These are phyloP conservation scores for Blepharisma stoltei DNA, from an alignment of 73 alveolate genomes.

Conservation along the genomic window DNA sequence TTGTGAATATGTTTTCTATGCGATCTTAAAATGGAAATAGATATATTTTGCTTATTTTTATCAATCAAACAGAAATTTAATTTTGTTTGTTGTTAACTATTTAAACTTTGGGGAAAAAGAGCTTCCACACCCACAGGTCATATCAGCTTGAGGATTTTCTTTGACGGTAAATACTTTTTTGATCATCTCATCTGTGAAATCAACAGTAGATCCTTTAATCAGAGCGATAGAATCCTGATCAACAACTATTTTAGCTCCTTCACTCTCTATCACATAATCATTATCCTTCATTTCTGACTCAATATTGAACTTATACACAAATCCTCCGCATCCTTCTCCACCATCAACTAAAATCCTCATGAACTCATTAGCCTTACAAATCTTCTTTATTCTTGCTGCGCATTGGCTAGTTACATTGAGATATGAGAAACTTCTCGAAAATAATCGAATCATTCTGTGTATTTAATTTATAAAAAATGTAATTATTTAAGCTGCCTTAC, in stretches of 20 bases:
- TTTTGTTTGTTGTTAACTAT: neutral
- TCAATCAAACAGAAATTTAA: too few species aligned
- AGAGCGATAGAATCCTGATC: conserved; percentile 36
- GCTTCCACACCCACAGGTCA: conserved; percentile 55
- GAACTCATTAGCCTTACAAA: neutral
- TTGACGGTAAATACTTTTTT: conserved; percentile 37
- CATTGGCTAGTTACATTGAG: conserved; percentile 8
- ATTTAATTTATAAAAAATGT: too few species aligned
- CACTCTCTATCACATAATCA: conserved; percentile 31
- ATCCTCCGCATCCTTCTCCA: conserved; percentile 26
- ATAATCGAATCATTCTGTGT: too few species aligned
- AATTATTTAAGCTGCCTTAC: too few species aligned
- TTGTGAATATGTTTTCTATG: too few species aligned
- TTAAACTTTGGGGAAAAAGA: conserved; percentile 41
- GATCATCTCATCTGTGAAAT: conserved; percentile 46
- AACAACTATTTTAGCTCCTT: conserved; percentile 38
- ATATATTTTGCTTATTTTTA: too few species aligned
- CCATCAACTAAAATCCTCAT: neutral
- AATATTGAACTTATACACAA: neutral
- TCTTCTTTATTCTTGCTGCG: neutral
- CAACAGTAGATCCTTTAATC: conserved; percentile 36
- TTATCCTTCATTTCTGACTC: neutral
- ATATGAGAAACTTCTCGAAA: neutral
- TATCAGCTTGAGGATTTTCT: conserved; percentile 49
- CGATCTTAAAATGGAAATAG: too few species aligned